Evolutionary conservation across 2,329 filamentous ascomycete genomes (phyloP).

Genomic region (Tolypocladium capitatum): DNA sequence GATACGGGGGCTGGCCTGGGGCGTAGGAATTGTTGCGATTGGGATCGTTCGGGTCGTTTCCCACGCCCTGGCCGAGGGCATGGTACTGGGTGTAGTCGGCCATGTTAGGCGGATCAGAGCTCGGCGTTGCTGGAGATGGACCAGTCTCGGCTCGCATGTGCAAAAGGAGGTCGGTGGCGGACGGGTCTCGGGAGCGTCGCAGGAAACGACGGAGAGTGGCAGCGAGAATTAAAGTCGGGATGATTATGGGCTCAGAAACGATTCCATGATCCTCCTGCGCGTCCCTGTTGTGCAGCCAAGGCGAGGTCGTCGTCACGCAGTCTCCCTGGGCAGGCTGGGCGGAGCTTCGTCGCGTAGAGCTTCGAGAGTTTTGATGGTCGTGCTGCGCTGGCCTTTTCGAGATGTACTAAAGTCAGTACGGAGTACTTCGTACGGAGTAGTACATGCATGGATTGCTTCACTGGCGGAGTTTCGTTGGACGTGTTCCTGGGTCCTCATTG

Average conservation of each 20-base stretch:
- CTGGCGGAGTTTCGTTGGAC: not conserved
- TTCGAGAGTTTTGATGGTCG: not conserved
- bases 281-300: conserved; percentile 1
- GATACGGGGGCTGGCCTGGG: conserved; percentile 41
- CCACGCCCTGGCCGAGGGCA: conserved; percentile 41
- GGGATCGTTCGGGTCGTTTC: conserved; percentile 40
- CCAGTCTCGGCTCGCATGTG: not conserved
- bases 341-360: not conserved
- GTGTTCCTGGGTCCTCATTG: not conserved
- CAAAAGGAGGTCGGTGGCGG: not conserved
- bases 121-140: not conserved
- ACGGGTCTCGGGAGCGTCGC: not conserved
- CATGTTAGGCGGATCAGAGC: conserved; percentile 23
- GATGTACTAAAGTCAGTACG: not conserved
- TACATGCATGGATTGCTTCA: not conserved
- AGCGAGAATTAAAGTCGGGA: not conserved
- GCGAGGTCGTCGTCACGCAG: not conserved
- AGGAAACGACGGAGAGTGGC: not conserved
- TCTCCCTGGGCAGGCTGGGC: not conserved
- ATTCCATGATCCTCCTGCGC: conserved; percentile 7
- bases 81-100: conserved; percentile 44
- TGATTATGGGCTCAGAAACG: conserved; percentile 3
- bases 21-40: conserved; percentile 35
- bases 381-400: conserved; percentile 4
- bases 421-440: too few relatives aligned